Percentiles rank a stretch among this genome's conserved stretches.
Evolutionary conservation across 345 rosid genomes (phyloP).

Genomic region (Sapria himalayana): DNA sequence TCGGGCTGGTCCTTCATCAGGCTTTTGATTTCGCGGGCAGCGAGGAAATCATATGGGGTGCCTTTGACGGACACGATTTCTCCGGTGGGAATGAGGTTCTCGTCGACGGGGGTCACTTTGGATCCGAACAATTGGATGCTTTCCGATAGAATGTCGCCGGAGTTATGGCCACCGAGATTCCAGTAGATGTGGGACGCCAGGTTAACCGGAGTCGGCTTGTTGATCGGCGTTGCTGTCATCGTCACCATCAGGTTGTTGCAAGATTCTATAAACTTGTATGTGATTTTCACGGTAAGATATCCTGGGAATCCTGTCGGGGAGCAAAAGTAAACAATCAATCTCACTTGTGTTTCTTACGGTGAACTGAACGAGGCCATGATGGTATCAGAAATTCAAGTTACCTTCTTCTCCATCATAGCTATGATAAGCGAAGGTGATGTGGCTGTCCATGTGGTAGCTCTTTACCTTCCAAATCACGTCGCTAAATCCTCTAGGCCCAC

Average conservation of each 20-base stretch:
- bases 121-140: slow-evolving; percentile 28
- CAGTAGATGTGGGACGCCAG: slow-evolving; percentile 64
- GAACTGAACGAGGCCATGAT: too few relatives aligned
- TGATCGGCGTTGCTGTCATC: slow-evolving; percentile 35
- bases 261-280: slow-evolving; percentile 29
- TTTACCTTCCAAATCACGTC: slow-evolving; percentile 48
- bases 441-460: slow-evolving; percentile 17
- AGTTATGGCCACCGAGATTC: slow-evolving; percentile 54
- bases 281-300: slow-evolving; percentile 28
- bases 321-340: not conserved
- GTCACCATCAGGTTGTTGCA: slow-evolving; percentile 30
- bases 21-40: slow-evolving; percentile 24
- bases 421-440: slow-evolving; percentile 31
- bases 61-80: slow-evolving; percentile 16
- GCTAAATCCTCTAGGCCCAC: slow-evolving; percentile 49
- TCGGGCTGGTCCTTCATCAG: slow-evolving; percentile 20
- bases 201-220: slow-evolving; percentile 53
- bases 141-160: slow-evolving; percentile 49
- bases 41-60: slow-evolving; percentile 48
- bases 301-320: slow-evolving; percentile 52
- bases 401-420: slow-evolving; percentile 68
- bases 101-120: slow-evolving; percentile 40
- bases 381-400: not conserved
- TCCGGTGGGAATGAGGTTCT: slow-evolving; percentile 63
- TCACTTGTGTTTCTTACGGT: too few relatives aligned